Percentiles rank a stretch among this genome's conserved stretches.
Evolutionary conservation across 2,329 filamentous ascomycete genomes (phyloP).

Genomic region (Trichoderma afroharzianum): DNA sequence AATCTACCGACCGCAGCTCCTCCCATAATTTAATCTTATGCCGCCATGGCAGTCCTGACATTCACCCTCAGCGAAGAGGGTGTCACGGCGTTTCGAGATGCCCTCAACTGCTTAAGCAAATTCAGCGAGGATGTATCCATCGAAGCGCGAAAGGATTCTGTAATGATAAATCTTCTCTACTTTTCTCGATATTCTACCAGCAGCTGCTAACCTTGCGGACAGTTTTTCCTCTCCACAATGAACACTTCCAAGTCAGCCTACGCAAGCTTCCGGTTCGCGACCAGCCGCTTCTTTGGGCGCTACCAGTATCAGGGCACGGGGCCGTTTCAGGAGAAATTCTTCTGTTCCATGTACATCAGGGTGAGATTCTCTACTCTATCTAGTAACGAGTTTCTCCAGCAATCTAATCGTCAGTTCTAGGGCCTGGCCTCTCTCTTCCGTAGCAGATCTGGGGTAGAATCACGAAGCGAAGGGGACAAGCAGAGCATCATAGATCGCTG

Average conservation of each 20-base stretch:
- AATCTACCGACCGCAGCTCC: background rate
- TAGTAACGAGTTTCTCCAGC: background rate
- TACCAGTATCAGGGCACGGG: slow-evolving; percentile 61
- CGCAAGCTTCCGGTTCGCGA: slow-evolving; percentile 65
- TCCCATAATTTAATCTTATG: background rate
- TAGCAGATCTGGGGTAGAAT: slow-evolving; percentile 57
- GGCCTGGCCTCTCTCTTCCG: slow-evolving; percentile 74
- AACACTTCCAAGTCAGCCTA: slow-evolving; percentile 81
- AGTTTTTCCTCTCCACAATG: slow-evolving; percentile 71
- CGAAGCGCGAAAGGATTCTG: slow-evolving; percentile 66
- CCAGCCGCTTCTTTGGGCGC: slow-evolving; percentile 66
- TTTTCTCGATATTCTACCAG: background rate
- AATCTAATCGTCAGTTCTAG: slow-evolving; percentile 26
- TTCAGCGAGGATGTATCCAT: slow-evolving; percentile 77
- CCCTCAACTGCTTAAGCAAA: slow-evolving; percentile 69
- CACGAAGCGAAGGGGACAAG: slow-evolving; percentile 54
- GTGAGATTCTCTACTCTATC: slow-evolving; percentile 33
- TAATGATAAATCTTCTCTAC: slow-evolving; percentile 30
- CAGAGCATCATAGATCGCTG: slow-evolving; percentile 71
- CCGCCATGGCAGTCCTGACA: slow-evolving; percentile 58
- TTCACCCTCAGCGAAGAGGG: slow-evolving; percentile 74
- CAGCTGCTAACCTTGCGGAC: background rate
- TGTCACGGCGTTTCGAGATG: slow-evolving; percentile 66
- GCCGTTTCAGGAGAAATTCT: slow-evolving; percentile 59
- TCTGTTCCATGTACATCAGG: slow-evolving; percentile 71